Conservation (phyloP, 1,139 yeast genomes). For the Barnettozyma hawaiiensis region DNA sequence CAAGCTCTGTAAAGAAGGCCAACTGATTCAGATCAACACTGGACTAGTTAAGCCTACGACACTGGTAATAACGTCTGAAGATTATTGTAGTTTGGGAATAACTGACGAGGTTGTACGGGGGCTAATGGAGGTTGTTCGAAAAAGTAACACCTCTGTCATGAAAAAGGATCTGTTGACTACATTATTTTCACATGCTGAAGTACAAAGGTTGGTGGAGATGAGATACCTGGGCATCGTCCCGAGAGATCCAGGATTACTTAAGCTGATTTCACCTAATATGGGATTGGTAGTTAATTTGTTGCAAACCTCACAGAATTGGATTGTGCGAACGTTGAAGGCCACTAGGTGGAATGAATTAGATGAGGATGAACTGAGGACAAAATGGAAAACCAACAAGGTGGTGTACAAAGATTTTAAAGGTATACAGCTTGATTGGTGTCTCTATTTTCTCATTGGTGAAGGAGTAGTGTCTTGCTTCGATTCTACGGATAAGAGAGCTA, state of each 20-base stretch:
- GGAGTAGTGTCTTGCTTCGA: slow-evolving; percentile 48
- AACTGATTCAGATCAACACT: slow-evolving; percentile 26
- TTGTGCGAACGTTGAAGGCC: slow-evolving; percentile 39
- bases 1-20: slow-evolving; percentile 27
- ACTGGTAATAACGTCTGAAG: slow-evolving; percentile 30
- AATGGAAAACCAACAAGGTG: slow-evolving; percentile 44
- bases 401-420: slow-evolving; percentile 58
- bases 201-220: slow-evolving; percentile 36
- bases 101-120: neutral
- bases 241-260: slow-evolving; percentile 38
- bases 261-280: slow-evolving; percentile 53
- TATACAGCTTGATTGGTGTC: slow-evolving; percentile 52
- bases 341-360: slow-evolving; percentile 47
- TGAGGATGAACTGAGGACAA: slow-evolving; percentile 43
- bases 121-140: slow-evolving; percentile 28
- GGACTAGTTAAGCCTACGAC: slow-evolving; percentile 35
- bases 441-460: slow-evolving; percentile 63
- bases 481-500: neutral
- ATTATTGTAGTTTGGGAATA: slow-evolving; percentile 26
- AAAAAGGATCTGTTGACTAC: neutral
- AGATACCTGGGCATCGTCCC: slow-evolving; percentile 55
- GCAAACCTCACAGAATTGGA: slow-evolving; percentile 46
- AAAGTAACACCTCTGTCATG: slow-evolving; percentile 7
- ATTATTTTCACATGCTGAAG: slow-evolving; percentile 23
- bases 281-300: slow-evolving; percentile 49